Base-by-base conservation (phyloP, 1,139 yeast genomes). In the Nadsonia starkeyi-henricii region DNA sequence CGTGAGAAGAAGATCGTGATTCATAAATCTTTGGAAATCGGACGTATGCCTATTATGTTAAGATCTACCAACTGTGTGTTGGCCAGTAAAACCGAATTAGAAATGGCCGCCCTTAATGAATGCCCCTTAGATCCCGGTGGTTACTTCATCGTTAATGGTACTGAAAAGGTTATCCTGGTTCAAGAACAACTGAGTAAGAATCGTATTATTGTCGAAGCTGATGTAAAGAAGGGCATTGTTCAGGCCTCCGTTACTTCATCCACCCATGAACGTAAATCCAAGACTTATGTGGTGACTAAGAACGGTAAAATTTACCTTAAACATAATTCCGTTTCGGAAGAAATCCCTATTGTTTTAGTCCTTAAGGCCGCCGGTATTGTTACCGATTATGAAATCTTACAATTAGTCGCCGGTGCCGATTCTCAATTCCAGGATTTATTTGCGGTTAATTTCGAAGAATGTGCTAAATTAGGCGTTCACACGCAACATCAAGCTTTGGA, bases 41-140 rank as follows among this genome's bases (percentile, higher is more conserved):
- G 98, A 42, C 77, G 95, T 60, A 91, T 91, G 96, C 99, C 99
- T 13, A 81, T 91, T 58, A 91, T 91, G 99, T 73, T 91, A 57
- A 74, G 97, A 59, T 84, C 95, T 36, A 85, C 86, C 62, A 85
- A 86, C 63, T 91, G 99, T 73, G 79, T 85, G 45, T 70, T 91
- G 53, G 79, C 79, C 56, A 94, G 88, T 20, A 79, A 84, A 49
- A 72, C 78, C 48, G 96, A 89, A 57, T 65, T 71, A 45, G 82
- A 78, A 58, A 91, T 93, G 97, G 96, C 98, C 1, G 69, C 70
- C 43, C 72, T 85, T 58, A 84, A 85, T 58, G 99, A 91, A 65
- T 93, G 99, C 66, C 99, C 99, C 0, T 71, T 91, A 48, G 98
- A 91, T 66, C 98, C 98, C 3, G 99, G 99, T 66, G 99, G 99